Base-by-base conservation (phyloP, 352 stramenopile genomes). In the Globisporangium takayamanum region DNA sequence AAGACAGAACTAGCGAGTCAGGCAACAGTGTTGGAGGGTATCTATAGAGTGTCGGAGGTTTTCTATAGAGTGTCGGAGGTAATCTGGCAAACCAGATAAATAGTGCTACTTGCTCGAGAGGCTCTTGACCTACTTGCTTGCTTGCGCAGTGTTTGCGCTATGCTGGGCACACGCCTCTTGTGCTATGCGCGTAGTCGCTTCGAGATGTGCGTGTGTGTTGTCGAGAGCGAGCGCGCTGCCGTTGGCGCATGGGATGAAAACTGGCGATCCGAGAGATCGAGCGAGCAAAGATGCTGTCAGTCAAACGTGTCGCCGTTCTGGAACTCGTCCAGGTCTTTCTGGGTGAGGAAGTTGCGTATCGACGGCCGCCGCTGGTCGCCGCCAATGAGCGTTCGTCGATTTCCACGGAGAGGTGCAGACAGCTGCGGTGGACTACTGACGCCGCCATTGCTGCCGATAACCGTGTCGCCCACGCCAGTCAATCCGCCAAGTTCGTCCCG, bases 311-410 rank as follows among this genome's bases (percentile, higher is more conserved):
- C 61, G 50, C 59, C 71, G 60, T 64, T 66, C 49, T 89, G 65
- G 57, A 85, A 84, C 56, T 87, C 77, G 41, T 75, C 72, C 5
- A 87, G 68, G 53, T 89, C 79, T n/a, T 72, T 80, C 30, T 68
- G 50, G 5, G 76, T 79, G 25, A 86, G 64, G 30, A 87, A 87
- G 46, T 74, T 81, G 53, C 75, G 71, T 57, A 87, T 79, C 45
- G 79, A 85, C 46, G 79, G 74, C 45, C 49, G 66, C 5, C 64
- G 73, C 53, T 73, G 50, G 20, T 62, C 37, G 18, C 5, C 7
- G 5, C 33, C 33, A 12, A 53, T 41, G 36, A 22, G n/a, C 33
- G 53, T 33, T 2, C 62, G 50, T 3, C 62, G 33, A 33, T 39
- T 61, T 3, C 26, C 11, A 15, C 16, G 33, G 1, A 37, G 41